phyloP scores from a whole-genome alignment of 1,284 basidiomycete genomes.

The Pisolithus thermaeus region DNA sequence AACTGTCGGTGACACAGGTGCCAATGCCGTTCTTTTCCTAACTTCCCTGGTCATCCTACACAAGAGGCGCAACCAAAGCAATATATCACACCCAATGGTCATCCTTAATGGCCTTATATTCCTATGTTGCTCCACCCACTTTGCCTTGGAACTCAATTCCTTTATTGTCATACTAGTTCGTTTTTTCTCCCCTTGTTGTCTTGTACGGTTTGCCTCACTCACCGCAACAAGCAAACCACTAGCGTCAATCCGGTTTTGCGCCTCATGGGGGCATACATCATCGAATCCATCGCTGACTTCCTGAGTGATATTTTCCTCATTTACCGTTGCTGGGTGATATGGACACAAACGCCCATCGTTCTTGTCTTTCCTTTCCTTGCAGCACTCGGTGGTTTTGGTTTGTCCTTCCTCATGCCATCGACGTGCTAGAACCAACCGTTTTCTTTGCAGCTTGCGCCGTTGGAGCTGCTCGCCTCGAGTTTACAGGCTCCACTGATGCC shows the following conservation, averaged over 20 bases:
- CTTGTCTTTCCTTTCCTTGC: slow-evolving; percentile 28
- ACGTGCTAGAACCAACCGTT: neutral
- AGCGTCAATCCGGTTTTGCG: slow-evolving; percentile 17
- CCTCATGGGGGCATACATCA: slow-evolving; percentile 27
- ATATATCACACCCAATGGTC: slow-evolving; percentile 19
- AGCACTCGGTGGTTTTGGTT: slow-evolving; percentile 30
- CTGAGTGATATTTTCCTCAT: slow-evolving; percentile 32
- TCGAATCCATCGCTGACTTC: slow-evolving; percentile 34
- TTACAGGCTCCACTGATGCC: slow-evolving; percentile 24
- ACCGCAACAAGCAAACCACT: slow-evolving; percentile 8
- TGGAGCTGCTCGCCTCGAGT: slow-evolving; percentile 14
- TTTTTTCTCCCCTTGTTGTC: neutral
- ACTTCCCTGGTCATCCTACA: slow-evolving; percentile 21
- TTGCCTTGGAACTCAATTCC: slow-evolving; percentile 34
- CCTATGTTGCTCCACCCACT: slow-evolving; percentile 30
- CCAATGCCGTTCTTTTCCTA: slow-evolving; percentile 23
- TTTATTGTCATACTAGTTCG: slow-evolving; percentile 30
- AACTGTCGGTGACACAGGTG: slow-evolving; percentile 11
- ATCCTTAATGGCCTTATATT: slow-evolving; percentile 28
- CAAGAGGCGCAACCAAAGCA: slow-evolving; percentile 3
- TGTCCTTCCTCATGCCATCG: slow-evolving; percentile 3
- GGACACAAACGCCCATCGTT: slow-evolving; percentile 27
- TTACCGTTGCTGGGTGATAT: slow-evolving; percentile 37
- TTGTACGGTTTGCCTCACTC: slow-evolving; percentile 1
- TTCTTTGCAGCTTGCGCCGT: slow-evolving; percentile 22